phyloP scores from a whole-genome alignment of 768 basidiomycete species.

The Calocybe gangraenosa region DNA sequence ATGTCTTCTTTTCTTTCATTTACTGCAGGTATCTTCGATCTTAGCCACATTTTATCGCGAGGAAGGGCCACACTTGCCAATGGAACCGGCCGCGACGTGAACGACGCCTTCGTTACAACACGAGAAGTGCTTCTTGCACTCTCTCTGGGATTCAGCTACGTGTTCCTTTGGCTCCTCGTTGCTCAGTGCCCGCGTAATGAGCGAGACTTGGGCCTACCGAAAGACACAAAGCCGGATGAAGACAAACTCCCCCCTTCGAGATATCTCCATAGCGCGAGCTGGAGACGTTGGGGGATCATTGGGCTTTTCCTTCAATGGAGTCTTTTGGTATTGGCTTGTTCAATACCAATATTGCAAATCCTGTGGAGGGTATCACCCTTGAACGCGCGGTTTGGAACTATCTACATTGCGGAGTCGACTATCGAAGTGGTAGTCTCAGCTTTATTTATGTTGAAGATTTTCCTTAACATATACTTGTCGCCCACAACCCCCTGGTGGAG shows the following conservation, averaged over 20 bases:
- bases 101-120: constrained; percentile 38
- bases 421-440: constrained; percentile 55
- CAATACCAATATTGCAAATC: constrained; percentile 55
- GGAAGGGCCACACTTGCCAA: constrained; percentile 24
- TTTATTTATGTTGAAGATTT: constrained; percentile 58
- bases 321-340: constrained; percentile 39
- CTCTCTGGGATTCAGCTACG: constrained; percentile 52
- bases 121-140: constrained; percentile 60
- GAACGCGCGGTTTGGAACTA: constrained; percentile 33
- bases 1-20: constrained; percentile 57
- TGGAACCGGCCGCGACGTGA: constrained; percentile 21
- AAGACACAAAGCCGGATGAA: constrained; percentile 6
- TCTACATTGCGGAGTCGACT: constrained; percentile 57
- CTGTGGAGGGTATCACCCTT: constrained; percentile 51
- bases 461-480: constrained; percentile 51
- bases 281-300: constrained; percentile 59
- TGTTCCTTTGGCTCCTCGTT: constrained; percentile 70
- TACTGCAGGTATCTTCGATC: constrained; percentile 57
- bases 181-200: constrained; percentile 52
- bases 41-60: constrained; percentile 46
- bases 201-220: constrained; percentile 9
- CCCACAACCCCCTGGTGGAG: constrained; percentile 35
- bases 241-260: constrained; percentile 5
- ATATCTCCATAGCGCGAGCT: constrained; percentile 51
- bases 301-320: constrained; percentile 51